Evolutionary conservation across 371 early-diverging fungal species (phyloP).

Genomic region (Fennellomyces sp.): DNA sequence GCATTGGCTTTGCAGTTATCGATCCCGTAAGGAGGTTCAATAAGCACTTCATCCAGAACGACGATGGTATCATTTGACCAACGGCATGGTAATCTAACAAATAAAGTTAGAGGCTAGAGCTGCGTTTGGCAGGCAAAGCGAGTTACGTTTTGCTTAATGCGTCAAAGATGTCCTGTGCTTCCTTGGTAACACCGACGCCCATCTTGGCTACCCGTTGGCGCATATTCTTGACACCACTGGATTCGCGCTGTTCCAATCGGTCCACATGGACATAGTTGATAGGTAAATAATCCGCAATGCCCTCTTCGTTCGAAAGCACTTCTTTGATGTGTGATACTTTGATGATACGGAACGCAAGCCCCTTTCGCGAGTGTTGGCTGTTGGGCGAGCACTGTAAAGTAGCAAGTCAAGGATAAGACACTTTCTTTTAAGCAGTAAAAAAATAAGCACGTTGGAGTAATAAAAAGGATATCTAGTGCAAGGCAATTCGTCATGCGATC

Average conservation of each 20-base stretch:
- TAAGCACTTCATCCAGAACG: conserved; percentile 83
- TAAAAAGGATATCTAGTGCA: conserved; percentile 67
- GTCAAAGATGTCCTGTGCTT: conserved; percentile 83
- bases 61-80: conserved; percentile 80
- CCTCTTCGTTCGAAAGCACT: conserved; percentile 41
- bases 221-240: conserved; percentile 57
- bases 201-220: conserved; percentile 67
- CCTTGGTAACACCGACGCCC: conserved; percentile 80
- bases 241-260: conserved; percentile 64
- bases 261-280: conserved; percentile 52
- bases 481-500: conserved; percentile 66
- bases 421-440: neutral
- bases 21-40: conserved; percentile 74
- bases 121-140: too few species aligned
- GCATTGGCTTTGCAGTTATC: conserved; percentile 71
- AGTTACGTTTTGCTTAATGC: conserved; percentile 80
- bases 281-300: conserved; percentile 20
- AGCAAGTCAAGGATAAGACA: conserved; percentile 31
- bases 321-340: conserved; percentile 68
- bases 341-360: conserved; percentile 53
- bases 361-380: conserved; percentile 20
- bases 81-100: conserved; percentile 73
- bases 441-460: neutral
- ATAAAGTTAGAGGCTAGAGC: too few species aligned
- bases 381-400: conserved; percentile 17